Evolutionary conservation across 2,329 filamentous ascomycete species (phyloP).

Genomic region (Arthrobotrys sinensis): DNA sequence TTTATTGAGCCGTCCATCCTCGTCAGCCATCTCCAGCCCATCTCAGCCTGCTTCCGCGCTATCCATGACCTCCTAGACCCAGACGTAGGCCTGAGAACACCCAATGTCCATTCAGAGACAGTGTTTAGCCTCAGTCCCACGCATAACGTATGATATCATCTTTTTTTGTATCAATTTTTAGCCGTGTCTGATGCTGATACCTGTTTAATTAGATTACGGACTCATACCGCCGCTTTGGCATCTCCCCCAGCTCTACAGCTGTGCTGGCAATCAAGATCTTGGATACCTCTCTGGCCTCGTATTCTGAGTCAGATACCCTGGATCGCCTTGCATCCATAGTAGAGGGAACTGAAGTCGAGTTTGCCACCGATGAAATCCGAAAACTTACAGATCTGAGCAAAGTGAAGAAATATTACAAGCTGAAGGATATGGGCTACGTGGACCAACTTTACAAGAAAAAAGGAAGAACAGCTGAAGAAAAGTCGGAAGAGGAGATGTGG

Average conservation of each 20-base stretch:
- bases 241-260: slow-evolving; percentile 78
- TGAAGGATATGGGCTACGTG: slow-evolving; percentile 70
- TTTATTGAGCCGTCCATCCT: slow-evolving; percentile 89
- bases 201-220: slow-evolving; percentile 80
- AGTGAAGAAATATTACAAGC: slow-evolving; percentile 88
- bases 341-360: slow-evolving; percentile 74
- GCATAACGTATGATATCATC: slow-evolving; percentile 78
- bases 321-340: slow-evolving; percentile 70
- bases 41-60: slow-evolving; percentile 84
- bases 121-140: slow-evolving; percentile 84
- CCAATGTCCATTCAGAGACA: slow-evolving; percentile 90
- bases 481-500: slow-evolving; percentile 36
- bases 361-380: slow-evolving; percentile 77
- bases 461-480: slow-evolving; percentile 27
- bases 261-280: slow-evolving; percentile 85
- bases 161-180: background rate
- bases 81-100: slow-evolving; percentile 77
- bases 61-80: slow-evolving; percentile 74
- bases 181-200: slow-evolving; percentile 24
- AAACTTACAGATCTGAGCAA: slow-evolving; percentile 76
- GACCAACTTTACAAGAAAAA: slow-evolving; percentile 46
- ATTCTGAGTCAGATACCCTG: slow-evolving; percentile 64
- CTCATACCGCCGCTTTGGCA: slow-evolving; percentile 89
- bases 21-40: slow-evolving; percentile 69
- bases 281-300: slow-evolving; percentile 69